phyloP scores from a whole-genome alignment of 2,329 filamentous ascomycete genomes.

The Fonsecaea nubica region DNA sequence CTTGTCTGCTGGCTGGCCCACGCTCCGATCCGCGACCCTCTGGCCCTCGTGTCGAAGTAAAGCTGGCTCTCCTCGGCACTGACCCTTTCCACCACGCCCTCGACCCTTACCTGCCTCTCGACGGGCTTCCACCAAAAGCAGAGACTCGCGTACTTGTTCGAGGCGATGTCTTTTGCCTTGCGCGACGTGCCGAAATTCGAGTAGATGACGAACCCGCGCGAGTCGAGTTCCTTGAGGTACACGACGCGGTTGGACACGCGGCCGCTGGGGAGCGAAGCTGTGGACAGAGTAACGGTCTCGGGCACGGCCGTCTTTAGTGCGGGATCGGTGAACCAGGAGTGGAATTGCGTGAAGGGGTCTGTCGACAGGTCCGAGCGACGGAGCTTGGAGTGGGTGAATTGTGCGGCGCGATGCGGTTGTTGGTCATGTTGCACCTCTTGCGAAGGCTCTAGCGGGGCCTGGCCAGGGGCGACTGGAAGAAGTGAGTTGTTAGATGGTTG shows the following conservation, averaged over 20 bases:
- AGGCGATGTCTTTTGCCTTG: slow-evolving; percentile 69
- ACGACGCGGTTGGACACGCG: slow-evolving; percentile 84
- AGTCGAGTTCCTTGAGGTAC: slow-evolving; percentile 94
- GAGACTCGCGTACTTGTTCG: slow-evolving; percentile 79
- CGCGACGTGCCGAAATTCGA: slow-evolving; percentile 84
- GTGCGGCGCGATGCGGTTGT: slow-evolving; percentile 66
- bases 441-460: not conserved
- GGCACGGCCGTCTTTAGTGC: slow-evolving; percentile 72
- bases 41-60: slow-evolving; percentile 70
- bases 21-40: slow-evolving; percentile 84
- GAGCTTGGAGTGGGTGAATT: slow-evolving; percentile 74
- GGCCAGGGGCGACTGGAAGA: slow-evolving; percentile 14
- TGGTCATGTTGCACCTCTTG: slow-evolving; percentile 15
- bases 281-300: slow-evolving; percentile 87
- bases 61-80: slow-evolving; percentile 72
- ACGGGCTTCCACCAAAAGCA: slow-evolving; percentile 89
- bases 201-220: slow-evolving; percentile 85
- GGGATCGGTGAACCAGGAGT: slow-evolving; percentile 84
- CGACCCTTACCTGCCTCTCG: slow-evolving; percentile 89
- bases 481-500: not conserved
- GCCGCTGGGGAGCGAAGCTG: slow-evolving; percentile 80
- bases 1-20: slow-evolving; percentile 92
- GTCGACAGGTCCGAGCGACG: slow-evolving; percentile 64
- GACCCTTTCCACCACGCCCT: slow-evolving; percentile 75
- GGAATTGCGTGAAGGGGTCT: slow-evolving; percentile 81